Conservation (phyloP, 208 protist genomes). For the Trichomonas vaginalis region DNA sequence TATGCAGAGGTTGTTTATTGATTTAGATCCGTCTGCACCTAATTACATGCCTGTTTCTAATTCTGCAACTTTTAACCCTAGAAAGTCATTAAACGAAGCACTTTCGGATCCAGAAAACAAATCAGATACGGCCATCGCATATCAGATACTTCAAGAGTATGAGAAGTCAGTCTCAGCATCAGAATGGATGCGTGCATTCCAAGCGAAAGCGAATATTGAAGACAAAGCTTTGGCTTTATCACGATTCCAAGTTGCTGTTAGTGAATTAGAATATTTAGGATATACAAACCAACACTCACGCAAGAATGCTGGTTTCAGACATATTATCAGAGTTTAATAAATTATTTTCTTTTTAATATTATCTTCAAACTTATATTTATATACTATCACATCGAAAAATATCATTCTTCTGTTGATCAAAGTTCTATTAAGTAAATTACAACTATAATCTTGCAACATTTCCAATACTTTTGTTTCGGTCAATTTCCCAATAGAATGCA, state of each 20-base stretch:
- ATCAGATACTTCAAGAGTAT: background rate
- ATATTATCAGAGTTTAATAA: background rate
- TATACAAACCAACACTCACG: background rate
- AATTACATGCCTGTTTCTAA: background rate
- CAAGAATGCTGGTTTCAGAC: background rate
- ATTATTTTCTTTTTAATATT: too few species aligned
- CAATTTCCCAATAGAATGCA: too few species aligned
- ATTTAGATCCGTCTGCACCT: background rate
- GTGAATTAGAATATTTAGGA: constrained; percentile 13
- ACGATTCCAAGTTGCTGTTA: constrained; percentile 10
- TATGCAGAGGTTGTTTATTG: background rate
- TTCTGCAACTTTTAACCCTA: background rate
- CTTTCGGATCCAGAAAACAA: background rate
- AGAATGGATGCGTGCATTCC: background rate
- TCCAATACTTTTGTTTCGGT: too few species aligned
- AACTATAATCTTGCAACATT: too few species aligned
- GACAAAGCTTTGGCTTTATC: background rate
- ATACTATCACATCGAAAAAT: too few species aligned
- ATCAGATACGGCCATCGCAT: background rate
- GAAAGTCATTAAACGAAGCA: background rate
- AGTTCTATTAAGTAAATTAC: too few species aligned
- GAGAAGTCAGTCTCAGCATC: background rate
- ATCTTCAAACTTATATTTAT: too few species aligned
- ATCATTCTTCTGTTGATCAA: too few species aligned
- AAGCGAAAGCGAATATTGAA: background rate